A percentile compares a stretch with the other conserved stretches of the same genome.
These are phyloP conservation scores for Mortierella sp. DNA, from an alignment of 371 early-diverging fungal genomes.

Conservation along the genomic window DNA sequence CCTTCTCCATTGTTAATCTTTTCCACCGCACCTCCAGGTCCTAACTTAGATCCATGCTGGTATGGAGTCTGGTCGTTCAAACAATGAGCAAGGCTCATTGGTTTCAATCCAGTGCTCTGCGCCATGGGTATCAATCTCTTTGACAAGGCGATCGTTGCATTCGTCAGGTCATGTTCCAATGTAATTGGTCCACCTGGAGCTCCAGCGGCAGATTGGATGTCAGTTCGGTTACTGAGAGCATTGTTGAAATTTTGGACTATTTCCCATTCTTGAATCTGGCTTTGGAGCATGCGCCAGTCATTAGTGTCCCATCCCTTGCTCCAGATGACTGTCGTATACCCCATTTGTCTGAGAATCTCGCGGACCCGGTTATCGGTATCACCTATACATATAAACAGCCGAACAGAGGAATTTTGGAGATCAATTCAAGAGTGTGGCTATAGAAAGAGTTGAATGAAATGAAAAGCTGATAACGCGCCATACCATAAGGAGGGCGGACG, in stretches of 20 bases:
- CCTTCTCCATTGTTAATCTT: constrained; percentile 34
- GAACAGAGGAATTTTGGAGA: background rate
- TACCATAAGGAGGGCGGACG: constrained; percentile 57
- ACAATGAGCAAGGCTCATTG: constrained; percentile 44
- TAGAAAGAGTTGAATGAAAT: background rate
- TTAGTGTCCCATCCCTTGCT: constrained; percentile 54
- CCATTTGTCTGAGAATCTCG: constrained; percentile 65
- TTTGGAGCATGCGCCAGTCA: constrained; percentile 54
- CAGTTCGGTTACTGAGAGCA: background rate
- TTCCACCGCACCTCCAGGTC: constrained; percentile 30
- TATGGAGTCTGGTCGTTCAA: constrained; percentile 28
- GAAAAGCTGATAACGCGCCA: background rate
- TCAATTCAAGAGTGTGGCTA: no score
- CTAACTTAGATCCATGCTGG: constrained; percentile 43
- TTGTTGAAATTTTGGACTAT: constrained; percentile 23
- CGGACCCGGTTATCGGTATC: constrained; percentile 78
- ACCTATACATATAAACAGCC: constrained; percentile 42
- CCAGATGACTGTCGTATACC: constrained; percentile 64
- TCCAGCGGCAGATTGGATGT: constrained; percentile 21
- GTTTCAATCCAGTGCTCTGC: constrained; percentile 19
- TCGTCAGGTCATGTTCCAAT: constrained; percentile 48
- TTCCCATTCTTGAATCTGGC: constrained; percentile 25
- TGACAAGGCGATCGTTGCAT: constrained; percentile 32
- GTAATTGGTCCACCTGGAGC: constrained; percentile 42
- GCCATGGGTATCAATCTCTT: constrained; percentile 42